Conservation (phyloP, 2,329 filamentous ascomycete genomes). For the Colletotrichum sp. region DNA sequence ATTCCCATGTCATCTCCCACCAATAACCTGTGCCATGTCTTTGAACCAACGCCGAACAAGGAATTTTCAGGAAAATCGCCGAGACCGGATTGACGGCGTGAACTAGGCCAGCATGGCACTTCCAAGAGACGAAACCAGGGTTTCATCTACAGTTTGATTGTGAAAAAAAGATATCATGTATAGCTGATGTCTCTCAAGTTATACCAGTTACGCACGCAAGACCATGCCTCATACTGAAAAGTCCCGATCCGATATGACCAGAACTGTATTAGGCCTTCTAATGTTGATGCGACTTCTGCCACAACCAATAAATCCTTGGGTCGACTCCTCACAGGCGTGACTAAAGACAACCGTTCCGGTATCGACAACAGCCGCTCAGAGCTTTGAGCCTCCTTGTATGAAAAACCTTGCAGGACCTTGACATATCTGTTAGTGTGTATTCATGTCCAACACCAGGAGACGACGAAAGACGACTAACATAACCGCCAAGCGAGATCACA, state of each 20-base stretch:
- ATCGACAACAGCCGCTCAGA: background rate
- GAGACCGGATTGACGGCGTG: too few species aligned
- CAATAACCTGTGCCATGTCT: rapidly evolving
- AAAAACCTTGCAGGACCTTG: background rate
- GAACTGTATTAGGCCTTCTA: background rate
- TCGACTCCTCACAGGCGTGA: background rate
- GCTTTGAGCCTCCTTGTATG: background rate
- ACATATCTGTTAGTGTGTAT: background rate
- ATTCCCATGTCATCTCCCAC: too few species aligned
- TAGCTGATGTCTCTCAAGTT: background rate
- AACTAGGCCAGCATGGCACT: too few species aligned
- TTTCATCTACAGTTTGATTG: too few species aligned
- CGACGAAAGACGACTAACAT: background rate
- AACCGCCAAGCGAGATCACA: too few species aligned
- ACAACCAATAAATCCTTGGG: background rate
- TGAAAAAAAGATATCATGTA: too few species aligned
- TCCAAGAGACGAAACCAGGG: too few species aligned
- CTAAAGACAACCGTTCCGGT: background rate
- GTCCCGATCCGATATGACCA: background rate
- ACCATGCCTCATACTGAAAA: background rate
- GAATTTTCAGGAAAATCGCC: too few species aligned
- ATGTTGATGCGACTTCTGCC: background rate
- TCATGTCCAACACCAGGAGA: background rate
- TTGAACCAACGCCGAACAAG: too few species aligned
- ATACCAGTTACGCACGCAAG: background rate